Evolutionary conservation across 345 rosid genomes (phyloP).

Genomic region (Heritiera littoralis): DNA sequence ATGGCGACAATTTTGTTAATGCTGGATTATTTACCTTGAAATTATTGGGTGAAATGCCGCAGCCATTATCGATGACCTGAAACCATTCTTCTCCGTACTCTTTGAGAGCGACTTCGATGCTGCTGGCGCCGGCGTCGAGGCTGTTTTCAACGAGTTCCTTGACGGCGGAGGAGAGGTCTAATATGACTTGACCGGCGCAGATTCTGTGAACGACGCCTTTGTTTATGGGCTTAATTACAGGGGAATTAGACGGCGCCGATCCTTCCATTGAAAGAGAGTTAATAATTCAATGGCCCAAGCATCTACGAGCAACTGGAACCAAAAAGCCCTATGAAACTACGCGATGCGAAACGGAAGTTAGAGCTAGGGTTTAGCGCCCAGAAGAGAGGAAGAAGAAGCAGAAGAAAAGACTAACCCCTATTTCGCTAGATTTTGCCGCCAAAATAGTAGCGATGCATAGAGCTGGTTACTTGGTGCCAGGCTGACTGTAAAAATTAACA

Average conservation of each 20-base stretch:
- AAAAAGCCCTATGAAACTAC: conserved; percentile 11
- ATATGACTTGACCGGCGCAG: conserved; percentile 90
- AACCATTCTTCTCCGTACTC: conserved; percentile 80
- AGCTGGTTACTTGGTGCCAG: neutral
- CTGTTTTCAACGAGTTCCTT: conserved; percentile 98
- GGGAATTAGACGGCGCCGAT: conserved; percentile 32
- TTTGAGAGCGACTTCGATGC: conserved; percentile 73
- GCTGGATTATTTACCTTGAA: conserved; percentile 56
- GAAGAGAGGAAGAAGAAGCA: neutral
- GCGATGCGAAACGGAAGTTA: neutral
- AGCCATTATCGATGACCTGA: conserved; percentile 95
- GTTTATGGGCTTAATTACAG: conserved; percentile 70
- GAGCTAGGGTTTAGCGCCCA: conserved; percentile 1
- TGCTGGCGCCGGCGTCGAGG: conserved; percentile 92
- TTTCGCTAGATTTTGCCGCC: conserved; percentile 24
- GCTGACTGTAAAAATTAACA: too few species aligned
- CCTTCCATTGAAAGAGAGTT: conserved; percentile 34
- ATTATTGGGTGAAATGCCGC: conserved; percentile 78
- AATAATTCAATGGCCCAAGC: neutral
- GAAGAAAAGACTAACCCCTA: neutral
- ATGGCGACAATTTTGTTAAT: neutral
- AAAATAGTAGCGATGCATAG: neutral
- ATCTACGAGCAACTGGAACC: neutral
- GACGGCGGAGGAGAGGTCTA: conserved; percentile 90
- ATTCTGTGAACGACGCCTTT: conserved; percentile 75